Percentiles rank a stretch among this genome's conserved stretches.
phyloP scores from a whole-genome alignment of 495 filamentous ascomycete genomes.

The Lindgomyces ingoldianus region DNA sequence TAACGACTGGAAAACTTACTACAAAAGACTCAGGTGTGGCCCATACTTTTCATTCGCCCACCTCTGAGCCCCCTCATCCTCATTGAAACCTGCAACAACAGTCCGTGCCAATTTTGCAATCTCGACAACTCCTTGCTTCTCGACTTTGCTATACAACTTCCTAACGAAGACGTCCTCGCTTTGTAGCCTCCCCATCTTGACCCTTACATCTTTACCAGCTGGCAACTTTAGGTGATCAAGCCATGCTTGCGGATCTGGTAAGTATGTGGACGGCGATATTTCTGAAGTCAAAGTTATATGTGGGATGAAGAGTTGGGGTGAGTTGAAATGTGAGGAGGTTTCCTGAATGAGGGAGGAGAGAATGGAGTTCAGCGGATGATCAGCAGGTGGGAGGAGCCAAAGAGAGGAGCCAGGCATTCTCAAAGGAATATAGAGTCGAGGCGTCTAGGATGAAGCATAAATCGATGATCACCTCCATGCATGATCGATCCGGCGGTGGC shows the following conservation, averaged over 20 bases:
- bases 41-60: constrained; percentile 40
- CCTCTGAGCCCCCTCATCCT: constrained; percentile 23
- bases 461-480: not conserved
- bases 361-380: constrained; percentile 31
- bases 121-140: constrained; percentile 29
- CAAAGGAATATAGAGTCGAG: not conserved
- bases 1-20: constrained; percentile 38
- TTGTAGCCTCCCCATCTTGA: constrained; percentile 29
- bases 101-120: constrained; percentile 24
- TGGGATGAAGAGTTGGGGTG: constrained; percentile 38
- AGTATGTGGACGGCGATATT: constrained; percentile 22
- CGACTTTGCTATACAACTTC: constrained; percentile 38
- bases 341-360: constrained; percentile 31
- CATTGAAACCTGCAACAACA: constrained; percentile 15
- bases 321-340: constrained; percentile 23
- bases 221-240: constrained; percentile 35
- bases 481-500: not conserved
- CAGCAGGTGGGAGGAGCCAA: constrained; percentile 43
- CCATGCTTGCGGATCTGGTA: constrained; percentile 37
- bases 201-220: constrained; percentile 17
- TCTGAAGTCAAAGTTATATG: constrained; percentile 45
- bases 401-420: constrained; percentile 42
- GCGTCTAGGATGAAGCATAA: not conserved
- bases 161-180: constrained; percentile 37
- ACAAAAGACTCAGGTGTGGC: constrained; percentile 44